Evolutionary conservation across 148 eudicot species (phyloP).

Genomic region (Heliosperma pusillum): DNA sequence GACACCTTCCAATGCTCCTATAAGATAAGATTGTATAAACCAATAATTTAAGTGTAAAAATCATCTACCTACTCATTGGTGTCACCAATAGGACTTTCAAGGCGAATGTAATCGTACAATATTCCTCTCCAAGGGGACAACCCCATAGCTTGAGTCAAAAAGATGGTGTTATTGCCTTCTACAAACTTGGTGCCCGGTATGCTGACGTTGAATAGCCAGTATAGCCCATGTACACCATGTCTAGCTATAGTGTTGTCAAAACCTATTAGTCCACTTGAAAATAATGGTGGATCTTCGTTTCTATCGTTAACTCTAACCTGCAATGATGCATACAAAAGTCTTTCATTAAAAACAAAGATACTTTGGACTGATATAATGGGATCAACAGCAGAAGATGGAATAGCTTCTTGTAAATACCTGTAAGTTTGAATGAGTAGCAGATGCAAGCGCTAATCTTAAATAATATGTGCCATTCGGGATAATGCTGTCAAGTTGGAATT

Average conservation of each 20-base stretch:
- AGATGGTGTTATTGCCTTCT: conserved; percentile 49
- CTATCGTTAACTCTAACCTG: conserved; percentile 54
- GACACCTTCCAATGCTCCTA: background rate
- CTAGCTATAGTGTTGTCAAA: conserved; percentile 57
- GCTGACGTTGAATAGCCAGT: conserved; percentile 51
- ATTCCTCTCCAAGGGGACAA: conserved; percentile 46
- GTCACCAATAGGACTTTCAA: conserved; percentile 37
- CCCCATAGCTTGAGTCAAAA: conserved; percentile 44
- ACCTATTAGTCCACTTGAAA: conserved; percentile 49
- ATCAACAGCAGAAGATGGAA: background rate
- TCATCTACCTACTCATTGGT: background rate
- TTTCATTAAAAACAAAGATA: background rate
- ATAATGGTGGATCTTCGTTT: conserved; percentile 33
- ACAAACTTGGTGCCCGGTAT: conserved; percentile 37
- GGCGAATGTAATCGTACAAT: conserved; percentile 62
- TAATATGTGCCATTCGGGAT: conserved; percentile 40
- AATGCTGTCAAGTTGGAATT: conserved; percentile 46
- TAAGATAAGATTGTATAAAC: background rate
- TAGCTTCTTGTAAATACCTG: conserved; percentile 35
- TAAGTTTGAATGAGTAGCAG: conserved; percentile 54
- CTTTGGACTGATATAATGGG: background rate
- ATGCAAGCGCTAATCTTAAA: conserved; percentile 75
- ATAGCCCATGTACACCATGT: conserved; percentile 66
- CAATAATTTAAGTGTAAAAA: background rate
- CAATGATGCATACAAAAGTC: background rate